A percentile compares a stretch with the other conserved stretches of the same genome.
Evolutionary conservation across 2,329 filamentous ascomycete species (phyloP).

Genomic region (Cytospora schulzeri): DNA sequence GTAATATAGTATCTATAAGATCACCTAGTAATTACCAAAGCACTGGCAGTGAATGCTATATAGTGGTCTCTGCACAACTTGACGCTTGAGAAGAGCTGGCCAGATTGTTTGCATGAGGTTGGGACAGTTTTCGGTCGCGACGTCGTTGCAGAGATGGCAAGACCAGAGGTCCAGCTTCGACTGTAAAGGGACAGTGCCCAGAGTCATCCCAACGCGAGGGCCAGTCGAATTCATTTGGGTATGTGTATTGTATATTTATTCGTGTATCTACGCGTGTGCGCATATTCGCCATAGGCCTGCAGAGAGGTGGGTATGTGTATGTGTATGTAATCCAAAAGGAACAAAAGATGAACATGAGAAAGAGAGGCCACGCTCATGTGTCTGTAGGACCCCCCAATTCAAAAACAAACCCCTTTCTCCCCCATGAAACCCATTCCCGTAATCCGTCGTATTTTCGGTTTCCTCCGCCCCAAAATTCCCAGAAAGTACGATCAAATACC

Average conservation of each 20-base stretch:
- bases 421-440: neutral
- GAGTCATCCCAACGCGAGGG: too few relatives aligned
- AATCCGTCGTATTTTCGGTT: neutral
- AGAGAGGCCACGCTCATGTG: neutral
- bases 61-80: too few relatives aligned
- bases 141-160: too few relatives aligned
- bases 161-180: too few relatives aligned
- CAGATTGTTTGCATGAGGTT: too few relatives aligned
- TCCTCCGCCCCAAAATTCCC: neutral
- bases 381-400: neutral
- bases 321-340: neutral
- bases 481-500: too few relatives aligned
- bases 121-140: too few relatives aligned
- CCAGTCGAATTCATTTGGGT: neutral
- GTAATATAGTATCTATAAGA: neutral
- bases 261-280: neutral
- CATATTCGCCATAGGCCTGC: slow-evolving; percentile 6
- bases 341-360: neutral
- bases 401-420: neutral
- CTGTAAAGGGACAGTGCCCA: too few relatives aligned
- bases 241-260: slow-evolving; percentile 6
- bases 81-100: too few relatives aligned
- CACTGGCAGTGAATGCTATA: too few relatives aligned
- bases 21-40: too few relatives aligned
- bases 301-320: neutral